Percentiles rank a stretch among this genome's conserved stretches.
Conservation (phyloP, 2,329 filamentous ascomycete genomes). For the Chlorencoelia australis region DNA sequence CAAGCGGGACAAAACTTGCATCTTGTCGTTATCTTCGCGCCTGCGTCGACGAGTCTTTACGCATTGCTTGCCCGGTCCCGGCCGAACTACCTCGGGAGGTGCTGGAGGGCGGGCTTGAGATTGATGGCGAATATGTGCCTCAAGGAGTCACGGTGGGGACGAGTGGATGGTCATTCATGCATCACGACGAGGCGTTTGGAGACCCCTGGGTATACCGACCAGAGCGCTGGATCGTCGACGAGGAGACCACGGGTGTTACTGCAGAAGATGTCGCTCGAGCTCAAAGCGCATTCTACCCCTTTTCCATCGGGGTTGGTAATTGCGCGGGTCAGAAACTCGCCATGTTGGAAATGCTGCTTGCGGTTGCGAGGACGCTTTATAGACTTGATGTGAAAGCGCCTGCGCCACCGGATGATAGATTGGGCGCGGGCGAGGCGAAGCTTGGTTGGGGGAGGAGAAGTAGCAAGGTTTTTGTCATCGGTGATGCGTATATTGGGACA, state of each 20-base stretch:
- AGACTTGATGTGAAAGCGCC: background rate
- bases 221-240: constrained; percentile 12
- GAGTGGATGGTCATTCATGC: constrained; percentile 36
- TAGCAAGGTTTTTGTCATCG: background rate
- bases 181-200: constrained; percentile 34
- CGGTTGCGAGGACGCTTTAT: constrained; percentile 1
- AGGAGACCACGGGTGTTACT: constrained; percentile 6
- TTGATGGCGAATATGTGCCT: constrained; percentile 26
- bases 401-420: background rate
- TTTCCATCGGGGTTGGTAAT: constrained; percentile 7
- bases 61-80: constrained; percentile 9
- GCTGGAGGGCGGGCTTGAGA: constrained; percentile 4
- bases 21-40: constrained; percentile 4
- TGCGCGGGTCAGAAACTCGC: constrained; percentile 12
- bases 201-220: constrained; percentile 29
- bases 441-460: background rate
- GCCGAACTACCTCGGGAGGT: background rate
- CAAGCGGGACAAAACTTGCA: background rate
- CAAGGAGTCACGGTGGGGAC: constrained; percentile 35
- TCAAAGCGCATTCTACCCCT: constrained; percentile 6
- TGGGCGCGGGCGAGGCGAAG: background rate
- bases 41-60: constrained; percentile 7
- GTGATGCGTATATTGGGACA: background rate
- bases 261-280: constrained; percentile 8
- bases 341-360: constrained; percentile 9